A percentile compares a stretch with the other conserved stretches of the same genome.
These are phyloP conservation scores for Aspergillus arachidicola DNA, from an alignment of 2,329 filamentous ascomycete genomes.

Conservation along the genomic window DNA sequence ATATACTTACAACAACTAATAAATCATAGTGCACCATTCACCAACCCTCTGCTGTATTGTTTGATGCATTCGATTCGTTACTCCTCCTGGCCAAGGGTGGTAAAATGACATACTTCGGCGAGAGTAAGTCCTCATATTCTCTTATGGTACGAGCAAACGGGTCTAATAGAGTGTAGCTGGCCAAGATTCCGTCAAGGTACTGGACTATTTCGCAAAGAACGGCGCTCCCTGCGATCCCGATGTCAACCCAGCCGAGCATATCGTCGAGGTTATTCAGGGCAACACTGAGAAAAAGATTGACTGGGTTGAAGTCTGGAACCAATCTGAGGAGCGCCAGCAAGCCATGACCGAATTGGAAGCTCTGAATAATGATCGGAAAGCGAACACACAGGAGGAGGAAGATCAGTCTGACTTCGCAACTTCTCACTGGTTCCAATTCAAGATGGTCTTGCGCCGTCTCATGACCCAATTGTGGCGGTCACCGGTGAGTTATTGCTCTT, in stretches of 20 bases:
- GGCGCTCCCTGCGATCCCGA: constrained; percentile 56
- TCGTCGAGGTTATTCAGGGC: constrained; percentile 42
- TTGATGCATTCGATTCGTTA: constrained; percentile 67
- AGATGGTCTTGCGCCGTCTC: constrained; percentile 37
- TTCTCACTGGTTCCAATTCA: constrained; percentile 44
- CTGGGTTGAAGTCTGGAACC: constrained; percentile 38
- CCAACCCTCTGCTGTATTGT: constrained; percentile 68
- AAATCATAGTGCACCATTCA: constrained; percentile 60
- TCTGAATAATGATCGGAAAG: constrained; percentile 26
- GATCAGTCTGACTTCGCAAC: constrained; percentile 42
- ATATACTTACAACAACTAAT: background rate
- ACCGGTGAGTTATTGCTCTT: constrained; percentile 26
- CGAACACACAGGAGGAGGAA: constrained; percentile 28
- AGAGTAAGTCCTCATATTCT: constrained; percentile 33
- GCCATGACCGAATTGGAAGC: constrained; percentile 30
- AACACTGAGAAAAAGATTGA: constrained; percentile 25
- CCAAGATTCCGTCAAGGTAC: constrained; percentile 43
- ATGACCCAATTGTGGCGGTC: constrained; percentile 38
- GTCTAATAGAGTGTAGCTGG: constrained; percentile 26
- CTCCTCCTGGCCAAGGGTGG: constrained; percentile 67
- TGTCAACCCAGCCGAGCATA: constrained; percentile 57
- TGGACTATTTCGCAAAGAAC: constrained; percentile 55
- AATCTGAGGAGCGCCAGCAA: constrained; percentile 30
- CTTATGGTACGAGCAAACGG: background rate
- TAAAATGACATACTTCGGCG: constrained; percentile 68